phyloP scores from a whole-genome alignment of 1,139 yeast species.

The Pichia sp. region DNA sequence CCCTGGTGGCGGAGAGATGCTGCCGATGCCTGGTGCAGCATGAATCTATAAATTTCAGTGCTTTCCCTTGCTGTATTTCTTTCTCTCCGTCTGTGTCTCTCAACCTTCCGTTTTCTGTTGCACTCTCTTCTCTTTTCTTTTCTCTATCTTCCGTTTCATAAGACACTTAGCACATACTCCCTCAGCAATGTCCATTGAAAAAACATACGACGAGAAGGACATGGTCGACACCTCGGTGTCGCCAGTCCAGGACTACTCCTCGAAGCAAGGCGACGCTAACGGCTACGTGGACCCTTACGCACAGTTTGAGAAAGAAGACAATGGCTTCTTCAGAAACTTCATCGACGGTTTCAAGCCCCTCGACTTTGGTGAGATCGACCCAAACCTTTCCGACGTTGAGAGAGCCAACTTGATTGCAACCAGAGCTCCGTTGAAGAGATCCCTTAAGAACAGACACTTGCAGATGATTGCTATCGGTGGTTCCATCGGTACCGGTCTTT shows the following conservation, averaged over 20 bases:
- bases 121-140: not conserved
- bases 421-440: slow-evolving; percentile 63
- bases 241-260: slow-evolving; percentile 18
- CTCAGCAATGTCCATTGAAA: slow-evolving; percentile 20
- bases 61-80: not conserved
- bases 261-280: slow-evolving; percentile 4
- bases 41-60: not conserved
- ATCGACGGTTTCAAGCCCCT: slow-evolving; percentile 31
- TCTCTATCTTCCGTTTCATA: too few relatives aligned
- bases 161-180: too few relatives aligned
- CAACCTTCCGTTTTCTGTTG: not conserved
- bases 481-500: slow-evolving; percentile 67
- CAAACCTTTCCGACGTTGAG: slow-evolving; percentile 62
- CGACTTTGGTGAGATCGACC: slow-evolving; percentile 51
- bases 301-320: not conserved
- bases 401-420: slow-evolving; percentile 64
- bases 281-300: slow-evolving; percentile 14
- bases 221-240: slow-evolving; percentile 26
- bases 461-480: slow-evolving; percentile 90
- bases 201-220: slow-evolving; percentile 23
- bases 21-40: not conserved
- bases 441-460: slow-evolving; percentile 59
- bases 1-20: too few relatives aligned
- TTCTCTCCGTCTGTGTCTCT: too few relatives aligned
- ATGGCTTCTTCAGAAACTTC: slow-evolving; percentile 23